These are phyloP conservation scores for Candida arabinofermentans DNA, from an alignment of 805 yeast species.

Conservation along the genomic window DNA sequence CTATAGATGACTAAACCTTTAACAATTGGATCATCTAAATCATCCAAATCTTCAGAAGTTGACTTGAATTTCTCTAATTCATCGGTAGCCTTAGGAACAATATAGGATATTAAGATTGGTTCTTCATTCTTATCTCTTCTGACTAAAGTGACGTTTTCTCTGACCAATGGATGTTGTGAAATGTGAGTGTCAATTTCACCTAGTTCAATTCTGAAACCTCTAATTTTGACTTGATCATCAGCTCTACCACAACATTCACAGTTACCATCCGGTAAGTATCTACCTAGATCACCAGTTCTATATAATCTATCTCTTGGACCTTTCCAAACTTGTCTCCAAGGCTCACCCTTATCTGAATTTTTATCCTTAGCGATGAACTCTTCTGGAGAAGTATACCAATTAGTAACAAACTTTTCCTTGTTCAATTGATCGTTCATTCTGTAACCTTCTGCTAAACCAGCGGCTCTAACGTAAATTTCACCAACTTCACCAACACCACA, in stretches of 20 bases:
- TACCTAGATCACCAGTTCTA: slow-evolving; percentile 96
- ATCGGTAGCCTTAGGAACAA: slow-evolving; percentile 66
- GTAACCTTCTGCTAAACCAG: slow-evolving; percentile 95
- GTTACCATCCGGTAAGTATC: slow-evolving; percentile 95
- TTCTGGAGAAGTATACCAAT: slow-evolving; percentile 78
- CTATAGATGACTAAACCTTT: slow-evolving; percentile 74
- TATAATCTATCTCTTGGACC: slow-evolving; percentile 96
- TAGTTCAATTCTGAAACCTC: slow-evolving; percentile 97
- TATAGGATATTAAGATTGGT: slow-evolving; percentile 83
- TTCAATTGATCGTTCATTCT: slow-evolving; percentile 88
- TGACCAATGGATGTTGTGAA: slow-evolving; percentile 86
- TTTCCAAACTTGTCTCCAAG: slow-evolving; percentile 78
- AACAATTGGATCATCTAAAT: slow-evolving; percentile 62
- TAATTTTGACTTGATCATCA: slow-evolving; percentile 96
- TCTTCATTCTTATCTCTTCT: slow-evolving; percentile 91
- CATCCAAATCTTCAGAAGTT: slow-evolving; percentile 42
- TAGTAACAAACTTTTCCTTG: slow-evolving; percentile 78
- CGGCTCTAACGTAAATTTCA: slow-evolving; percentile 97
- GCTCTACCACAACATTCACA: slow-evolving; percentile 99
- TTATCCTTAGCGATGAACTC: slow-evolving; percentile 61
- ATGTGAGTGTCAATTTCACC: slow-evolving; percentile 98
- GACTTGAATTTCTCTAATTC: slow-evolving; percentile 48
- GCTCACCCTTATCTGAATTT: slow-evolving; percentile 39
- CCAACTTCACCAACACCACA: slow-evolving; percentile 99
- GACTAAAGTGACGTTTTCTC: slow-evolving; percentile 91